Evolutionary conservation across 345 rosid species (phyloP).

Genomic region (thale cress (Arabidopsis thaliana)): DNA sequence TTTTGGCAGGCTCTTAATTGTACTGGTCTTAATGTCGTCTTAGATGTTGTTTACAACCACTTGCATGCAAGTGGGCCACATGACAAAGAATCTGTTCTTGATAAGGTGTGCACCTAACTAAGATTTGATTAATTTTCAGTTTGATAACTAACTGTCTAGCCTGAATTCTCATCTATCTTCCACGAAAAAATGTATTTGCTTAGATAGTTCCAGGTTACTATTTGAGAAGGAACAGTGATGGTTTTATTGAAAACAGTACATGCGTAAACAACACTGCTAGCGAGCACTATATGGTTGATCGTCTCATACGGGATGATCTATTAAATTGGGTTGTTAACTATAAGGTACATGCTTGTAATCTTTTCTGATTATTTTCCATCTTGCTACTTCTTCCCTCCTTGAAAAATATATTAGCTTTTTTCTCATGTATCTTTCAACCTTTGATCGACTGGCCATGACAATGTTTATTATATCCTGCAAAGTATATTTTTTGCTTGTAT

Average conservation of each 20-base stretch:
- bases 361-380: conserved; percentile 10
- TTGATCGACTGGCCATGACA: conserved; percentile 21
- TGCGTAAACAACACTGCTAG: conserved; percentile 96
- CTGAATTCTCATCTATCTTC: conserved; percentile 13
- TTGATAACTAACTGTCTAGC: conserved; percentile 8
- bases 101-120: conserved; percentile 60
- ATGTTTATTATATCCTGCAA: conserved; percentile 19
- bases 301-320: conserved; percentile 85
- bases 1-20: conserved; percentile 67
- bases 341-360: conserved; percentile 61
- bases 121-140: conserved; percentile 17
- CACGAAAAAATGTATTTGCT: conserved; percentile 34
- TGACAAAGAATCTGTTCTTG: conserved; percentile 82
- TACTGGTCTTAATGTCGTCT: conserved; percentile 71
- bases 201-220: conserved; percentile 99
- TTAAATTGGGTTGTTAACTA: conserved; percentile 80
- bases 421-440: conserved; percentile 13
- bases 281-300: conserved; percentile 95
- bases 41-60: conserved; percentile 98
- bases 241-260: conserved; percentile 84
- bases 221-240: conserved; percentile 85
- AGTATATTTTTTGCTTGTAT: conserved; percentile 10
- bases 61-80: conserved; percentile 85
- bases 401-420: neutral
- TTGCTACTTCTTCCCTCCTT: conserved; percentile 18